A percentile compares a stretch with the other conserved stretches of the same genome.
Conservation (phyloP, 495 filamentous ascomycete genomes). For the Neurospora africana region DNA sequence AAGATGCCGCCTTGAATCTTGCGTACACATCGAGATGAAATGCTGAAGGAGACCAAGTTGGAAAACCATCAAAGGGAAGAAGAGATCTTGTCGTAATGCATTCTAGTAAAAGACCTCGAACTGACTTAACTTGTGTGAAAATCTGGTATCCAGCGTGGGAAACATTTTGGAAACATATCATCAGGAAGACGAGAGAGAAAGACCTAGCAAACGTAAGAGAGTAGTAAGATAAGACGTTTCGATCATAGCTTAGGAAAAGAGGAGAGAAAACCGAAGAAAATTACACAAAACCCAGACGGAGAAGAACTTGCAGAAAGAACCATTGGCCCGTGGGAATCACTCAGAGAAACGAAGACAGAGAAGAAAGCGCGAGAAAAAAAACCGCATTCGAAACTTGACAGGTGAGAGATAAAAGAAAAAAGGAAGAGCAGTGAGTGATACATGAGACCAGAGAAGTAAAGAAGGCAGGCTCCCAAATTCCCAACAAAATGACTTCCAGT, state of each 20-base stretch:
- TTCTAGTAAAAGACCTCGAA: not conserved
- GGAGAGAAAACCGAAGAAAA: conserved; percentile 2
- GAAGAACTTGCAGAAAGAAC: conserved; percentile 1
- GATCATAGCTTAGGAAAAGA: not conserved
- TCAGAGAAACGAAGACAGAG: not conserved
- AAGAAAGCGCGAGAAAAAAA: not conserved
- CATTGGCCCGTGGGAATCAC: not conserved
- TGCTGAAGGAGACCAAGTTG: not conserved
- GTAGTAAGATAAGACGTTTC: conserved; percentile 6
- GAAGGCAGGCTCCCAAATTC: conserved; percentile 12
- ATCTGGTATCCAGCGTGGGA: not conserved
- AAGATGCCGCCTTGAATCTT: not conserved
- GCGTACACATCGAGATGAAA: not conserved
- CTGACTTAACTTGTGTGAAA: not conserved
- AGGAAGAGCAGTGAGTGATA: conserved; percentile 7
- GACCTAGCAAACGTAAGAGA: conserved; percentile 1
- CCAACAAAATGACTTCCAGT: conserved; percentile 6
- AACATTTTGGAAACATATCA: not conserved
- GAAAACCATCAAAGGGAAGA: not conserved
- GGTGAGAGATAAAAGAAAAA: not conserved
- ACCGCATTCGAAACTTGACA: conserved; percentile 1
- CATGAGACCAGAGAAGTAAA: conserved; percentile 13
- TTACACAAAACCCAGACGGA: conserved; percentile 5
- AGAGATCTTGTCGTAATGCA: not conserved
- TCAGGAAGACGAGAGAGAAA: conserved; percentile 11